These are phyloP conservation scores for Paecilomyces sp. DNA, from an alignment of 2,329 filamentous ascomycete species.

Conservation along the genomic window DNA sequence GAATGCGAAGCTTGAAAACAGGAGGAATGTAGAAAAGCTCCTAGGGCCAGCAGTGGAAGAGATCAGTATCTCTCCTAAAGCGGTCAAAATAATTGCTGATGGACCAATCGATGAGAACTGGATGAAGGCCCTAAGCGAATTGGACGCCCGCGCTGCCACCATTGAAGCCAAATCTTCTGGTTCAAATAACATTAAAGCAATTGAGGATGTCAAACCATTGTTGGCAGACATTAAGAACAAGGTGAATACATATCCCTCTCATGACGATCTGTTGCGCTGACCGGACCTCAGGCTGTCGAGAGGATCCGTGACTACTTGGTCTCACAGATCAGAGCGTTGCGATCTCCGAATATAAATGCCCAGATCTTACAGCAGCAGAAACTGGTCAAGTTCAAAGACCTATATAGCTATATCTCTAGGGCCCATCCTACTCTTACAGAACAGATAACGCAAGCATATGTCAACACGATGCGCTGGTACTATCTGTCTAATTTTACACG, in stretches of 20 bases:
- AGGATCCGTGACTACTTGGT: conserved; percentile 93
- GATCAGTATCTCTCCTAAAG: conserved; percentile 74
- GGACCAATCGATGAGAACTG: conserved; percentile 86
- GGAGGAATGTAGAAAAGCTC: conserved; percentile 80
- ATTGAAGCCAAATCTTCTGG: conserved; percentile 62
- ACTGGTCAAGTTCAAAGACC: conserved; percentile 79
- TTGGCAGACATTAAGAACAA: conserved; percentile 78
- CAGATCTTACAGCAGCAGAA: conserved; percentile 94
- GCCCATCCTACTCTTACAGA: conserved; percentile 78
- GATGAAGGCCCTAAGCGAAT: conserved; percentile 72
- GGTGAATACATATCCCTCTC: conserved; percentile 35
- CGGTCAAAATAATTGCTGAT: conserved; percentile 79
- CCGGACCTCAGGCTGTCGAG: conserved; percentile 62
- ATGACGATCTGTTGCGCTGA: not conserved
- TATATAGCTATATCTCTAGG: conserved; percentile 76
- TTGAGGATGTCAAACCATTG: conserved; percentile 77
- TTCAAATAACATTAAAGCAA: conserved; percentile 61
- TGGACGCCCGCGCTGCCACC: conserved; percentile 68
- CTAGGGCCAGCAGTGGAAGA: conserved; percentile 87
- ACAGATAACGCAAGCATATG: conserved; percentile 87
- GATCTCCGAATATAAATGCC: conserved; percentile 93
- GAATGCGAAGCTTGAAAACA: conserved; percentile 79
- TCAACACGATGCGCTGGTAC: conserved; percentile 99
- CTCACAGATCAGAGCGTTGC: conserved; percentile 84
- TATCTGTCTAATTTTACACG: conserved; percentile 85